Evolutionary conservation across 2,329 filamentous ascomycete species (phyloP), one percentile per base, ranked within the genome.

Genomic region (Aspergillus amoenus): DNA sequence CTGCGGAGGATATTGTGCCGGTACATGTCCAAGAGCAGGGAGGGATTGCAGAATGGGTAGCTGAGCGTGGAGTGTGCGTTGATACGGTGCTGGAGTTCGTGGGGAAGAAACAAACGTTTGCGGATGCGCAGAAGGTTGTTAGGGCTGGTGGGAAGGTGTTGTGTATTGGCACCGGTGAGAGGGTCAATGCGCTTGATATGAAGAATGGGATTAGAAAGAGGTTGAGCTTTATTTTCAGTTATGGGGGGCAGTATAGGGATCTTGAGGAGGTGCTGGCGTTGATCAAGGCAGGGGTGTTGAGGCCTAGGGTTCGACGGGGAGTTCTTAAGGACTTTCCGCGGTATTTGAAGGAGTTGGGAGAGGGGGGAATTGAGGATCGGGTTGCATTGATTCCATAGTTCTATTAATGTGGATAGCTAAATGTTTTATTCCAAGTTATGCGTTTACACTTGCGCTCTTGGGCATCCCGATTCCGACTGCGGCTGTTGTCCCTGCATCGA

Each of bases 401-500:
- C 22, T 15, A 34, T 17, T 18, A 12, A 27, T 44, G 15, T 21
- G 4, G 32, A 48, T 15, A 37, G 34, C 2, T 13, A 7, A 37
- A n/a, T 37, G 6, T 37, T 5, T n/a, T 37, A 37, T n/a, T 15
- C 12, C 15, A n/a, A 13, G 4, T n/a, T 37, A 37, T 37, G 55
- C 65, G 63, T 72, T 73, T 0, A 77, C 71, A 58, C 73, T 75
- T 41, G 71, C 70, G 43, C 65, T 61, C 62, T 70, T 72, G 0
- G 76, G 74, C 55, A 79, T 66, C 45, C 76, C 76, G 30, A 73
- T 76, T 8, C 73, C 66, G 22, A 68, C 66, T 5, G 76, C 76
- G 22, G 73, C 75, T 3, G 78, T 81, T 7, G 74, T 73, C 11
- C 79, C 78, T 43, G 78, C 79, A 65, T 81, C 79, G 4, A 81